These are phyloP conservation scores for Spathaspora hagerdaliae DNA, from an alignment of 805 yeast species.

Conservation along the genomic window DNA sequence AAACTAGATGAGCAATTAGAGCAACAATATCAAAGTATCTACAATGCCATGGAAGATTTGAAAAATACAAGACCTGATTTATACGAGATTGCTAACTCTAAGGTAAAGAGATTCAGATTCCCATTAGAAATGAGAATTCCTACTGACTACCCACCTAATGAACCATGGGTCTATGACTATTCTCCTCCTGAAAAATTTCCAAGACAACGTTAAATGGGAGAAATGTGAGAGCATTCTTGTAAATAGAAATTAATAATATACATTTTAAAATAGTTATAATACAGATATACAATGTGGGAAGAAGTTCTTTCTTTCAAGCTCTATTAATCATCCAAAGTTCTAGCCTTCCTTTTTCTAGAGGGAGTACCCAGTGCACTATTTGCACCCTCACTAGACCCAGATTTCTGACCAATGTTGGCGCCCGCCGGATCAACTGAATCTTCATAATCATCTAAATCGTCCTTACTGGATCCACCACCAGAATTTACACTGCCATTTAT, in stretches of 20 bases:
- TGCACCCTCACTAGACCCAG: neutral
- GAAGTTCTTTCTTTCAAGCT: neutral
- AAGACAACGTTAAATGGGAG: neutral
- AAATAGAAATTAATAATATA: neutral
- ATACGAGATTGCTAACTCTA: slow-evolving; percentile 57
- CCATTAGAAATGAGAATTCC: slow-evolving; percentile 86
- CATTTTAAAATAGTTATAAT: slow-evolving; percentile 1
- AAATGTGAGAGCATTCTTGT: neutral
- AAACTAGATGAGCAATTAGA: slow-evolving; percentile 39
- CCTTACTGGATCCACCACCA: slow-evolving; percentile 12
- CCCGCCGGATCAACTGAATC: slow-evolving; percentile 28
- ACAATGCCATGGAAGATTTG: slow-evolving; percentile 71
- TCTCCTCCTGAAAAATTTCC: slow-evolving; percentile 3
- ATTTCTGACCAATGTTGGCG: neutral
- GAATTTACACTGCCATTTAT: slow-evolving; percentile 12
- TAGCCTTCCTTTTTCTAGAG: slow-evolving; percentile 16
- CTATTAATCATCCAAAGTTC: slow-evolving; percentile 21
- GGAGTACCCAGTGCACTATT: slow-evolving; percentile 4
- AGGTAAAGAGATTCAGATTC: slow-evolving; percentile 38
- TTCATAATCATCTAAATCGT: slow-evolving; percentile 36
- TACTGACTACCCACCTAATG: slow-evolving; percentile 81
- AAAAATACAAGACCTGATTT: slow-evolving; percentile 48
- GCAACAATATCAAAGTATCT: slow-evolving; percentile 62
- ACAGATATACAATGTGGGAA: neutral
- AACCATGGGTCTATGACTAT: slow-evolving; percentile 67